These are phyloP conservation scores for Madurella mycetomatis DNA, from an alignment of 2,329 filamentous ascomycete species.

Conservation along the genomic window DNA sequence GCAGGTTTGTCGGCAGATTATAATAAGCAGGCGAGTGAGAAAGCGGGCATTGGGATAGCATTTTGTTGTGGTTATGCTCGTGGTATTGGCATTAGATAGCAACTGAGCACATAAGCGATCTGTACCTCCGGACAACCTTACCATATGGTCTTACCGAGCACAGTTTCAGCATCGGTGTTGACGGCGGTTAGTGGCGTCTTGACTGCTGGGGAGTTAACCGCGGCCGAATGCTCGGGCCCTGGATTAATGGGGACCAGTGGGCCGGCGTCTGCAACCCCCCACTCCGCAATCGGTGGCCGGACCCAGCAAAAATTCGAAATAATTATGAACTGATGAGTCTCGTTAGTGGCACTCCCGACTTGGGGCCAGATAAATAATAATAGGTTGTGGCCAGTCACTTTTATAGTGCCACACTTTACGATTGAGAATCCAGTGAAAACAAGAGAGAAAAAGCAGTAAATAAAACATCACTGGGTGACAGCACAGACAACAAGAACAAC, in stretches of 20 bases:
- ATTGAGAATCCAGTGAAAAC: neutral
- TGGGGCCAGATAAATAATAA: too few species aligned
- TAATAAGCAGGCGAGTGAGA: too few species aligned
- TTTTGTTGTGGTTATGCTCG: too few species aligned
- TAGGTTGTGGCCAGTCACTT: neutral
- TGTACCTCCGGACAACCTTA: too few species aligned
- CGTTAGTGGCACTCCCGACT: neutral
- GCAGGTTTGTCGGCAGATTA: too few species aligned
- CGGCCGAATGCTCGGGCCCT: neutral
- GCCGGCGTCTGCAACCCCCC: constrained; percentile 2
- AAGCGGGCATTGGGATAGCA: too few species aligned
- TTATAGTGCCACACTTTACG: neutral
- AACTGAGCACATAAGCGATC: too few species aligned
- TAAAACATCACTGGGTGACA: constrained; percentile 1
- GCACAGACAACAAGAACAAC: neutral
- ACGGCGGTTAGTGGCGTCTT: neutral
- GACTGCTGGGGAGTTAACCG: neutral
- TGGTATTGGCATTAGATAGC: too few species aligned
- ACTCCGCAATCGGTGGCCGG: constrained; percentile 18
- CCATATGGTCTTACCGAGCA: neutral
- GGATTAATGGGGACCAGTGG: neutral
- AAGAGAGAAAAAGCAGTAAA: neutral
- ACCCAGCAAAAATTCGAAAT: neutral
- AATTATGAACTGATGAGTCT: neutral
- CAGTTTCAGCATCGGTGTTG: neutral